phyloP scores from a whole-genome alignment of 2,329 filamentous ascomycete species.

The Diatrype stigma region DNA sequence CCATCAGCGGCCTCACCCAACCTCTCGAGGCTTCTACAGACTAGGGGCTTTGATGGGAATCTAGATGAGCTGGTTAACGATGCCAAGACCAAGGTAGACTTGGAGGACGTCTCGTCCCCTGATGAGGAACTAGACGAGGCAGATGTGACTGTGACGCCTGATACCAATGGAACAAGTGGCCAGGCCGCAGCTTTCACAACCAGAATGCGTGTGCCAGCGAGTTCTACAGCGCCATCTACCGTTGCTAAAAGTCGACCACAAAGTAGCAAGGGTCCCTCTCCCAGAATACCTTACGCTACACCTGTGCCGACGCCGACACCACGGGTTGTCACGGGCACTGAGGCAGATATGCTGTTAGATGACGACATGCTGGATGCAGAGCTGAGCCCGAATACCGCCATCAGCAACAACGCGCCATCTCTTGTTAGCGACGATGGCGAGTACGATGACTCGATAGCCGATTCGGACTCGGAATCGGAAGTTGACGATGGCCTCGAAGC shows the following conservation, averaged over 20 bases:
- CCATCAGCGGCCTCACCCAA: conserved; percentile 59
- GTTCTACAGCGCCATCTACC: conserved; percentile 50
- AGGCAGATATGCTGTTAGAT: conserved; percentile 31
- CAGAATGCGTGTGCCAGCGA: conserved; percentile 55
- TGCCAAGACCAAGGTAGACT: conserved; percentile 50
- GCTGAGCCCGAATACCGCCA: conserved; percentile 63
- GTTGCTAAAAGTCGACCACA: conserved; percentile 42
- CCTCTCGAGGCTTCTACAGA: conserved; percentile 62
- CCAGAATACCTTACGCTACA: conserved; percentile 36
- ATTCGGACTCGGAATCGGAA: conserved; percentile 55
- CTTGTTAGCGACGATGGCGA: conserved; percentile 78
- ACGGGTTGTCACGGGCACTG: conserved; percentile 19
- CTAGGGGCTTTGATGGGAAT: conserved; percentile 57
- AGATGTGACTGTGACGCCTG: conserved; percentile 37
- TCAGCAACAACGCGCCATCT: conserved; percentile 74
- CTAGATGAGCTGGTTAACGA: conserved; percentile 55
- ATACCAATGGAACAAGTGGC: conserved; percentile 36
- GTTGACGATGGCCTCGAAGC: conserved; percentile 53
- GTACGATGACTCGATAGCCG: conserved; percentile 67
- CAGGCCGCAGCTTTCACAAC: conserved; percentile 26
- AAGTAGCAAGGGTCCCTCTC: conserved; percentile 53
- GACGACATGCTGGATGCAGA: conserved; percentile 57
- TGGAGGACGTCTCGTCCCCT: conserved; percentile 45
- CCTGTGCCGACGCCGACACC: conserved; percentile 31
- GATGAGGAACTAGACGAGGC: conserved; percentile 53